Evolutionary conservation across 768 basidiomycete species (phyloP).

Genomic region (Phylloporus scabripes): DNA sequence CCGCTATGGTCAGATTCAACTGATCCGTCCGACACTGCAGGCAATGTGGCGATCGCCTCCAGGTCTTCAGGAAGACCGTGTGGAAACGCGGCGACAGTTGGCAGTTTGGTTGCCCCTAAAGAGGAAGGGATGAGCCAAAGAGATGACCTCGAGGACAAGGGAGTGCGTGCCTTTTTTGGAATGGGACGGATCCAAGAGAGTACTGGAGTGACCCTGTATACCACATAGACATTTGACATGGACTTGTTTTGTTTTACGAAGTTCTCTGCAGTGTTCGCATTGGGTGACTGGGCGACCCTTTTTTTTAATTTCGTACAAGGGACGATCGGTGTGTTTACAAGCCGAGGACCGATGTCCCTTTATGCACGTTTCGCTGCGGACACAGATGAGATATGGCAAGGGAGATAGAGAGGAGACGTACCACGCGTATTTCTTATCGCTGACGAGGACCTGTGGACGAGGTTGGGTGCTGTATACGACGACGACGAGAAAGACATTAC

Average conservation of each 20-base stretch:
- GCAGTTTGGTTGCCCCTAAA: constrained; percentile 55
- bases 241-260: constrained; percentile 43
- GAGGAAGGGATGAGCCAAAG: constrained; percentile 2
- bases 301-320: constrained; percentile 77
- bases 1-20: constrained; percentile 62
- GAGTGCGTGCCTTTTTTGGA: constrained; percentile 60
- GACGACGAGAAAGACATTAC: constrained; percentile 29
- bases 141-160: background rate
- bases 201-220: constrained; percentile 34
- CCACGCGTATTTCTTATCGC: constrained; percentile 80
- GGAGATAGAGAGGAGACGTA: constrained; percentile 32
- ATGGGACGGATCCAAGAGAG: constrained; percentile 23
- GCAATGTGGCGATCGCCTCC: constrained; percentile 43
- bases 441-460: constrained; percentile 55
- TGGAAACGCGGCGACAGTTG: constrained; percentile 73
- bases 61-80: constrained; percentile 67
- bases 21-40: constrained; percentile 41
- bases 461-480: constrained; percentile 1
- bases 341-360: constrained; percentile 89
- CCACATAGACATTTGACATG: constrained; percentile 40
- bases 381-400: constrained; percentile 4
- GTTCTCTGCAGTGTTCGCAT: constrained; percentile 46
- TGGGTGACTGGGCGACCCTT: constrained; percentile 55
- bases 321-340: constrained; percentile 84
- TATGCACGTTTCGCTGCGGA: constrained; percentile 81